Conservation (phyloP, 441 rosid genomes). For the Geranium incanum region DNA sequence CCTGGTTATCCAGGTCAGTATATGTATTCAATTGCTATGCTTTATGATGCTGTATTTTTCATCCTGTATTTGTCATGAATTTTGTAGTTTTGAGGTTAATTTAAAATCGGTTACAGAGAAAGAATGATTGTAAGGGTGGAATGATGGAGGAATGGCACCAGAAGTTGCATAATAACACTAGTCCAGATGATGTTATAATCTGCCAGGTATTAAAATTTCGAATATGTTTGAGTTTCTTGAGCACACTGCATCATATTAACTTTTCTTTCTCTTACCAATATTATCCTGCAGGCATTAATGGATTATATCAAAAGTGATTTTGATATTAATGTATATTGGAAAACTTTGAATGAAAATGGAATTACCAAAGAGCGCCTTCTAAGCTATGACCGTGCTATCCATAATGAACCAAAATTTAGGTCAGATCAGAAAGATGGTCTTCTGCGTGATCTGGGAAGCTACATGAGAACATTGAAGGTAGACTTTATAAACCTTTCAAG, state of each 20-base stretch:
- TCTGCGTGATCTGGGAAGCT: constrained; percentile 82
- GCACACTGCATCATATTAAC: constrained; percentile 13
- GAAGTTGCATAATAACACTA: constrained; percentile 95
- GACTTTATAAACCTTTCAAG: constrained; percentile 20
- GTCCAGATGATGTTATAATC: constrained; percentile 96
- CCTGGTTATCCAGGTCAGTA: constrained; percentile 82
- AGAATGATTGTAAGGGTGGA: constrained; percentile 96
- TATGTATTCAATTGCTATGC: constrained; percentile 17
- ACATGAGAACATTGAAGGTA: constrained; percentile 96
- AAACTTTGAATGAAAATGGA: constrained; percentile 88
- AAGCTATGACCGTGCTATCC: constrained; percentile 96
- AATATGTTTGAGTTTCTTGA: constrained; percentile 17
- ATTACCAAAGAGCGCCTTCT: constrained; percentile 85
- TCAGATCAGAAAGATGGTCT: constrained; percentile 82
- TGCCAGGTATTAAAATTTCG: constrained; percentile 64
- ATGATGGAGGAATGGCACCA: constrained; percentile 99
- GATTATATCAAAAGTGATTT: constrained; percentile 69
- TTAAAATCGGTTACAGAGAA: constrained; percentile 51
- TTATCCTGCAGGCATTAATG: constrained; percentile 68
- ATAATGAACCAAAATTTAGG: constrained; percentile 72
- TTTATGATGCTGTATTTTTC: constrained; percentile 8
- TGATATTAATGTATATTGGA: constrained; percentile 88
- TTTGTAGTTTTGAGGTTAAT: constrained; percentile 22
- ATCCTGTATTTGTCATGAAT: not conserved
- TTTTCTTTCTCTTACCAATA: constrained; percentile 16